phyloP scores from a whole-genome alignment of 768 basidiomycete genomes.

The Pleurotus eryngii region DNA sequence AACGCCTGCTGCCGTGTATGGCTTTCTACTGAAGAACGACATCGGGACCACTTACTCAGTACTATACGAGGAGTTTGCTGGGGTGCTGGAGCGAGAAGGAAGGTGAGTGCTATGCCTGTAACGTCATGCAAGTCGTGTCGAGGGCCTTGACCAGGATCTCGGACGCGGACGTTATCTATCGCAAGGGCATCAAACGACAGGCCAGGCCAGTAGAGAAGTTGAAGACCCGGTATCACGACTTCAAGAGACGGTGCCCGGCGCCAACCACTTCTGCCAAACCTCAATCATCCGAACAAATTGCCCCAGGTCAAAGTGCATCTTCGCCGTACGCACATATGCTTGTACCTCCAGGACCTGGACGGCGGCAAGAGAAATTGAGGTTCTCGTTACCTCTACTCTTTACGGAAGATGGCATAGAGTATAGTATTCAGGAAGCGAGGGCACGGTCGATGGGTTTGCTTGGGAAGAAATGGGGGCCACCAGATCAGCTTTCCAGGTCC shows the following conservation, averaged over 20 bases:
- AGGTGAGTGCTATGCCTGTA: conserved; percentile 50
- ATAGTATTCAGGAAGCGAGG: conserved; percentile 80
- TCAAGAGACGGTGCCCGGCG: conserved; percentile 59
- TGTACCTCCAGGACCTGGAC: conserved; percentile 63
- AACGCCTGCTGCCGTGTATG: conserved; percentile 66
- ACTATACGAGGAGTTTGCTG: conserved; percentile 91
- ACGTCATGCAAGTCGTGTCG: not conserved
- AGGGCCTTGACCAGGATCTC: conserved; percentile 42
- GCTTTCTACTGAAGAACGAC: conserved; percentile 65
- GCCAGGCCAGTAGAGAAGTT: conserved; percentile 84
- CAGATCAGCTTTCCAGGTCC: conserved; percentile 40
- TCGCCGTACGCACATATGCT: conserved; percentile 70
- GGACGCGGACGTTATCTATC: conserved; percentile 81
- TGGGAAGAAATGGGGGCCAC: conserved; percentile 79
- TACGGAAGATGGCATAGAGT: conserved; percentile 77
- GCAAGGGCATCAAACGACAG: conserved; percentile 74
- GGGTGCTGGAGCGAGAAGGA: conserved; percentile 68
- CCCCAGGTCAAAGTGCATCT: conserved; percentile 27
- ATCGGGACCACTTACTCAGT: conserved; percentile 76
- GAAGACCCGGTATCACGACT: conserved; percentile 77
- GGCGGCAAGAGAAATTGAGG: conserved; percentile 67
- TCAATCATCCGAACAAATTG: conserved; percentile 22
- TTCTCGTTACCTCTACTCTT: conserved; percentile 71
- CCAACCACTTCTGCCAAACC: conserved; percentile 16
- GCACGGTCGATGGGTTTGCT: conserved; percentile 79